These are phyloP conservation scores for Phialocephala sp. DNA, from an alignment of 2,329 filamentous ascomycete genomes.

Conservation along the genomic window DNA sequence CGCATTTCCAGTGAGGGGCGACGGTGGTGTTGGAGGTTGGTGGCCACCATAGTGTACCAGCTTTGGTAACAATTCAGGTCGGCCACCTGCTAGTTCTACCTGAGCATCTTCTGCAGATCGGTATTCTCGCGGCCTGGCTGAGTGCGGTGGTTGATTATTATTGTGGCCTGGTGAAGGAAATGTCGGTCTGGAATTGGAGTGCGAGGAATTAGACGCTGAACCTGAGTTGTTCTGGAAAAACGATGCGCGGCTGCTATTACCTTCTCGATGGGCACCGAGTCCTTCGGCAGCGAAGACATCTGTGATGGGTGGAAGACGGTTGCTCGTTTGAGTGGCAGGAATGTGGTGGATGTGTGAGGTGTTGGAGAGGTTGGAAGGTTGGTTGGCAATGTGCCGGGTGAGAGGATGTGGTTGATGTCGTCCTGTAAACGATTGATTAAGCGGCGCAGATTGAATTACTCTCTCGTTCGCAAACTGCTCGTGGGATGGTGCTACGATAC, in stretches of 20 bases:
- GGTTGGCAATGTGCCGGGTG: slow-evolving; percentile 79
- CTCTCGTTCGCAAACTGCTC: slow-evolving; percentile 92
- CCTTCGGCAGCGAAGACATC: slow-evolving; percentile 88
- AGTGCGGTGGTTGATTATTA: slow-evolving; percentile 57
- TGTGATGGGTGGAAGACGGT: slow-evolving; percentile 89
- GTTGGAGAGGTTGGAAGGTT: slow-evolving; percentile 80
- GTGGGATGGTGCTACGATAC: slow-evolving; percentile 93
- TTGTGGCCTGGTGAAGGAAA: slow-evolving; percentile 81
- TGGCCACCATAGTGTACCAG: slow-evolving; percentile 95
- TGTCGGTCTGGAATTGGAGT: slow-evolving; percentile 68
- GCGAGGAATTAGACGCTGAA: slow-evolving; percentile 61
- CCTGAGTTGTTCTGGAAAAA: slow-evolving; percentile 35
- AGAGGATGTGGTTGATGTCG: slow-evolving; percentile 79
- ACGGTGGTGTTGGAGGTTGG: slow-evolving; percentile 86
- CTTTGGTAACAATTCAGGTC: slow-evolving; percentile 89
- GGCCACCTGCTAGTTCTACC: slow-evolving; percentile 85
- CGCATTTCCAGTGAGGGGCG: slow-evolving; percentile 46
- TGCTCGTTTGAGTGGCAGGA: slow-evolving; percentile 85
- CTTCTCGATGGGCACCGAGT: slow-evolving; percentile 66
- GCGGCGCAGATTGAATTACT: slow-evolving; percentile 93
- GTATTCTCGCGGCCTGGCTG: slow-evolving; percentile 78
- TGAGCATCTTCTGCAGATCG: slow-evolving; percentile 96
- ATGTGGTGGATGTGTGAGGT: slow-evolving; percentile 91
- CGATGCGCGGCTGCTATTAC: slow-evolving; percentile 26
- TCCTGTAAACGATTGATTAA: slow-evolving; percentile 94